phyloP scores from a whole-genome alignment of 2,329 filamentous ascomycete species.

The Alternaria longipes region DNA sequence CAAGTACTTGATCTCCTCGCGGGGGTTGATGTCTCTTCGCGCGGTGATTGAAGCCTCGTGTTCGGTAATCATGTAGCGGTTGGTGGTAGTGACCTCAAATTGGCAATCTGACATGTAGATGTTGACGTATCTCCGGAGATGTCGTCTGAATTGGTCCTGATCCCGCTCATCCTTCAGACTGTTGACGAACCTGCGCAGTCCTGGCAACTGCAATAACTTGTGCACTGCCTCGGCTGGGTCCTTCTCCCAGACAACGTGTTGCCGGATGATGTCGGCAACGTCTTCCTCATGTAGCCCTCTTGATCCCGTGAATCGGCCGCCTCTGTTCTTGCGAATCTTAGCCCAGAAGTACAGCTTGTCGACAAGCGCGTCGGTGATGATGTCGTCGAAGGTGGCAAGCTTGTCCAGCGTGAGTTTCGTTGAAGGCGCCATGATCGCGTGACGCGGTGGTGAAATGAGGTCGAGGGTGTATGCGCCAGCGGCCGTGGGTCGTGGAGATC shows the following conservation, averaged over 20 bases:
- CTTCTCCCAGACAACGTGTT: conserved; percentile 77
- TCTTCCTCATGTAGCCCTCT: conserved; percentile 77
- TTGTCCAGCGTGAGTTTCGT: conserved; percentile 85
- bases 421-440: conserved; percentile 57
- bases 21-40: conserved; percentile 77
- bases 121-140: conserved; percentile 88
- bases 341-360: conserved; percentile 98
- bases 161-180: conserved; percentile 78
- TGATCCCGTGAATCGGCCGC: conserved; percentile 81
- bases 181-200: conserved; percentile 75
- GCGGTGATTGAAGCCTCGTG: conserved; percentile 91
- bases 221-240: conserved; percentile 75
- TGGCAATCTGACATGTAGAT: conserved; percentile 94
- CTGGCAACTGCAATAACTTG: conserved; percentile 75
- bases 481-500: neutral
- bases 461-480: neutral
- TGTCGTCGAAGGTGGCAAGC: conserved; percentile 92
- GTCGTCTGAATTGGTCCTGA: conserved; percentile 83
- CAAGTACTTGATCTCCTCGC: conserved; percentile 89
- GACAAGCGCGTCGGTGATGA: conserved; percentile 92
- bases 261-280: conserved; percentile 67
- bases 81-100: conserved; percentile 92
- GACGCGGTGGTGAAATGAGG: neutral
- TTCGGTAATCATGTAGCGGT: conserved; percentile 90
- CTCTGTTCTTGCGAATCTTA: conserved; percentile 90